Conservation (phyloP, 2,329 filamentous ascomycete genomes). For the Colletotrichum lini region DNA sequence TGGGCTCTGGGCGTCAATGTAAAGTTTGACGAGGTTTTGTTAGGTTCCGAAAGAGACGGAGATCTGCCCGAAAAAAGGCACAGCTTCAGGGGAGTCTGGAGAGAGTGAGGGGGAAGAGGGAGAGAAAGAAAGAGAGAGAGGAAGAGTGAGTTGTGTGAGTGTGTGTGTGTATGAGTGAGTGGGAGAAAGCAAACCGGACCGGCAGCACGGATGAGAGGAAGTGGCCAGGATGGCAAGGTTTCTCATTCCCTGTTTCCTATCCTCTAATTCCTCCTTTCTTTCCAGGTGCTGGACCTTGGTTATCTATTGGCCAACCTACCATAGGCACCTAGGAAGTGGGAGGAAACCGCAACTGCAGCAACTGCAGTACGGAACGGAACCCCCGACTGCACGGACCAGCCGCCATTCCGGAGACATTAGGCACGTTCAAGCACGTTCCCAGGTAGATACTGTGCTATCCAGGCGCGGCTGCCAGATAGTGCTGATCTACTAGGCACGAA, state of each 20-base stretch:
- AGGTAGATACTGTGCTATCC: no score
- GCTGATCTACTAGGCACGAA: not conserved
- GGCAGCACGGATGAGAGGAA: slow-evolving; percentile 7
- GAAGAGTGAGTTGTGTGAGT: no score
- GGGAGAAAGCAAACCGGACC: not conserved
- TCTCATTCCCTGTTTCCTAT: not conserved
- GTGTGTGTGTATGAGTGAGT: no score
- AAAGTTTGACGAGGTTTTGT: slow-evolving; percentile 1
- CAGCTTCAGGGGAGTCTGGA: not conserved
- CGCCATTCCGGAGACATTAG: no score
- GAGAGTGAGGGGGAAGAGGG: not conserved
- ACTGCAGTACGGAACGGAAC: no score
- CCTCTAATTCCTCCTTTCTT: not conserved
- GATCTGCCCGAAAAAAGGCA: not conserved
- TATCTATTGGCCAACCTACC: not conserved
- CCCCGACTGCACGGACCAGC: no score
- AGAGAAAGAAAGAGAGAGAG: not conserved
- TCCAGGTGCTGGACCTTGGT: not conserved
- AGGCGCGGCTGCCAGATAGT: no score
- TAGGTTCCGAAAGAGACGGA: not conserved
- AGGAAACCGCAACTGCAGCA: no score
- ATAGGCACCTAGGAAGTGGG: no score
- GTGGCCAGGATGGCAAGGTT: slow-evolving; percentile 9
- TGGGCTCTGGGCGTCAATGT: not conserved
- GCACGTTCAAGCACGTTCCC: no score